Conservation (phyloP, 163 green algal species). For the Scenedesmus sp. region DNA sequence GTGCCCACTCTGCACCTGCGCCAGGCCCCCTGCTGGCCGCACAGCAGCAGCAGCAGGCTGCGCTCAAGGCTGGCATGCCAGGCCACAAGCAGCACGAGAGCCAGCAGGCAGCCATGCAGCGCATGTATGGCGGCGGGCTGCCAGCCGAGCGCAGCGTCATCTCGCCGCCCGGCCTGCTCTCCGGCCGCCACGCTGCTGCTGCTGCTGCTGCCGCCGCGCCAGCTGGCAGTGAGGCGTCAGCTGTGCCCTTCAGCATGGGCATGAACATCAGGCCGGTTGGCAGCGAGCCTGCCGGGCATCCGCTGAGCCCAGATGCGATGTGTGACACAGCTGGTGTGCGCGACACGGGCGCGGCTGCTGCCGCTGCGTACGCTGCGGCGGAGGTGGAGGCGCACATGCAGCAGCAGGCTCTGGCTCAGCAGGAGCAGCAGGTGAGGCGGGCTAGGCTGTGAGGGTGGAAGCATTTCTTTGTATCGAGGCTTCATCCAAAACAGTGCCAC, state of each 20-base stretch:
- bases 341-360: background rate
- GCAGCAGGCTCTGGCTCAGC: background rate
- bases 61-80: background rate
- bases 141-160: background rate
- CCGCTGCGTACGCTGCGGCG: background rate
- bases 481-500: no score
- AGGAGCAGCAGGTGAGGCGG: background rate
- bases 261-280: background rate
- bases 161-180: background rate
- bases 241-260: background rate
- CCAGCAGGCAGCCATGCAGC: background rate
- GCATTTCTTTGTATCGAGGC: background rate
- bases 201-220: background rate
- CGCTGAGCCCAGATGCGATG: background rate
- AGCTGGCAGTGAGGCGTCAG: background rate
- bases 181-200: background rate
- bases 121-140: background rate
- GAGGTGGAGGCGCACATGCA: background rate
- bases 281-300: background rate
- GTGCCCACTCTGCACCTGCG: background rate
- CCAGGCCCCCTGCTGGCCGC: background rate
- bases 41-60: background rate
- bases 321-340: background rate
- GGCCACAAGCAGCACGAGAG: background rate
- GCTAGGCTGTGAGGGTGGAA: background rate